Percentiles rank a stretch among this genome's conserved stretches.
Evolutionary conservation across 106 monocot genomes (phyloP).

Genomic region (Hemerocallis citrina): DNA sequence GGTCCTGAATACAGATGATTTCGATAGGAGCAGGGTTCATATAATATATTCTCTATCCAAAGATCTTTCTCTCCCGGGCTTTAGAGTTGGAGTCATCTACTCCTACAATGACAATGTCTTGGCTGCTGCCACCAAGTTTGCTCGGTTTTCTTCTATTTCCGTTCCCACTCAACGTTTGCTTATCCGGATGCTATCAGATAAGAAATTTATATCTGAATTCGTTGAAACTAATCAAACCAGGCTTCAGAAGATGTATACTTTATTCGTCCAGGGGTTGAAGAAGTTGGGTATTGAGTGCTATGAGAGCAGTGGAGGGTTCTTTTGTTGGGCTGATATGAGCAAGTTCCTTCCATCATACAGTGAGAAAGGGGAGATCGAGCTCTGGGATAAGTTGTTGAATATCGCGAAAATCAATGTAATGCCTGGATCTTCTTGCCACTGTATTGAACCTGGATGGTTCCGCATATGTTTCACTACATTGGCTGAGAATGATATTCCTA

Average conservation of each 20-base stretch:
- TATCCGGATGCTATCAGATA: conserved; percentile 65
- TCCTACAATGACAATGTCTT: conserved; percentile 72
- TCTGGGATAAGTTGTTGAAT: conserved; percentile 70
- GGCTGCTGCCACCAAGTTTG: conserved; percentile 46
- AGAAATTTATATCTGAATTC: conserved; percentile 37
- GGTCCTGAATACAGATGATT: conserved; percentile 54
- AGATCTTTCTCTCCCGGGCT: conserved; percentile 69
- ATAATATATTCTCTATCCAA: conserved; percentile 84
- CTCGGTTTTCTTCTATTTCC: conserved; percentile 72
- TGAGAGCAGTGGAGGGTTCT: conserved; percentile 59
- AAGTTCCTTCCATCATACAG: conserved; percentile 63
- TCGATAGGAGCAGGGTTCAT: conserved; percentile 77
- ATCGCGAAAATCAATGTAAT: conserved; percentile 64
- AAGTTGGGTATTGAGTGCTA: conserved; percentile 54
- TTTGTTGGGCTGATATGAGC: conserved; percentile 93
- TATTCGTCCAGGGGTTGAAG: conserved; percentile 60
- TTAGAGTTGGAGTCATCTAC: conserved; percentile 78
- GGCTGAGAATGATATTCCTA: conserved; percentile 38
- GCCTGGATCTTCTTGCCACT: conserved; percentile 80
- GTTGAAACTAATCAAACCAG: conserved; percentile 29
- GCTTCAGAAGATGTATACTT: conserved; percentile 40
- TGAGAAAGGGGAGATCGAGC: conserved; percentile 83
- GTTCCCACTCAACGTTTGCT: conserved; percentile 62
- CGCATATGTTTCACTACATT: conserved; percentile 64
- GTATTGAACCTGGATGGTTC: conserved; percentile 96